phyloP scores from a whole-genome alignment of 805 yeast species.

The Cyberlindnera mrakii region DNA sequence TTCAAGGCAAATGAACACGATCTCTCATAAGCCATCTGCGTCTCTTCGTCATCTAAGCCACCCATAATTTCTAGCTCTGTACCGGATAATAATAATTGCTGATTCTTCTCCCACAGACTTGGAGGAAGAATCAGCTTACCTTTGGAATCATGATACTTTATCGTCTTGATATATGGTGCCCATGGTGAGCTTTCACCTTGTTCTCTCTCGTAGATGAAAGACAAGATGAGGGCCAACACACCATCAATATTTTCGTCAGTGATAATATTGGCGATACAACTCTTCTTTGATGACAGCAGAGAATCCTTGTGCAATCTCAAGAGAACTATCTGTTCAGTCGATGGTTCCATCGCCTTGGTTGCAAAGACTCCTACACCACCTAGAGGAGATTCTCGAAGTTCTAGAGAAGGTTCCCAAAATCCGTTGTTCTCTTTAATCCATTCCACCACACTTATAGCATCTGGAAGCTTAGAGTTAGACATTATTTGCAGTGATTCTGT shows the following conservation, averaged over 20 bases:
- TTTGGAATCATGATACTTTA: constrained; percentile 29
- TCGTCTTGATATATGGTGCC: constrained; percentile 55
- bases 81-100: constrained; percentile 43
- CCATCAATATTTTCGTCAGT: constrained; percentile 57
- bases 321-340: constrained; percentile 25
- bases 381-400: constrained; percentile 37
- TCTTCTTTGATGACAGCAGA: constrained; percentile 51
- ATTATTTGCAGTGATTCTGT: constrained; percentile 9
- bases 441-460: constrained; percentile 18
- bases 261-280: constrained; percentile 60
- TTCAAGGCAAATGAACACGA: constrained; percentile 29
- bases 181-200: constrained; percentile 71
- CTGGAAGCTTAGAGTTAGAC: constrained; percentile 26
- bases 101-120: constrained; percentile 54
- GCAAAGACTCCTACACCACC: constrained; percentile 81
- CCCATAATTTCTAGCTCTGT: constrained; percentile 58
- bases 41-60: constrained; percentile 45
- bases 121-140: constrained; percentile 45
- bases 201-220: constrained; percentile 66
- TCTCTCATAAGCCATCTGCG: constrained; percentile 31
- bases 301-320: constrained; percentile 58
- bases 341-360: constrained; percentile 30
- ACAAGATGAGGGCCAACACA: constrained; percentile 57
- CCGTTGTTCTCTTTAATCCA: constrained; percentile 57
- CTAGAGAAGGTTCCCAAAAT: constrained; percentile 44